Conservation (phyloP, 306 rosid species). For the Quercus berberidifolia region DNA sequence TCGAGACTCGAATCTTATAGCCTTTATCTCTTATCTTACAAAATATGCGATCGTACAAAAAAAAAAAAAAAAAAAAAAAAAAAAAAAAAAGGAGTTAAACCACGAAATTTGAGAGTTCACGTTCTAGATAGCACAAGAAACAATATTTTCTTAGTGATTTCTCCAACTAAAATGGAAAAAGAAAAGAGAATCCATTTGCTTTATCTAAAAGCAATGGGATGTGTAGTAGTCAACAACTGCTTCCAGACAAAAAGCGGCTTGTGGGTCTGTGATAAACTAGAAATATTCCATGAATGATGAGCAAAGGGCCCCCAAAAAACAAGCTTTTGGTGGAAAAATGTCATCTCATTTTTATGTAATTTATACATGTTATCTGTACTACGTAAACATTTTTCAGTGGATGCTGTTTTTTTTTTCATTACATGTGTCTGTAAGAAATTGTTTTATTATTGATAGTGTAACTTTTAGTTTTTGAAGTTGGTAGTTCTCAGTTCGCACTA, state of each 20-base stretch:
- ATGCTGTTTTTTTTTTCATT: background rate
- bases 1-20: fast-evolving
- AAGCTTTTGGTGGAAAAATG: constrained; percentile 30
- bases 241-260: constrained; percentile 52
- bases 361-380: background rate
- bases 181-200: constrained; percentile 24
- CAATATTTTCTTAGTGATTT: background rate
- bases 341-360: constrained; percentile 4
- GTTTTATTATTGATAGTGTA: background rate
- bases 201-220: constrained; percentile 31
- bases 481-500: background rate
- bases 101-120: background rate
- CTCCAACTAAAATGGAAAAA: constrained; percentile 4
- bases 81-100: too few relatives aligned
- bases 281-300: constrained; percentile 62
- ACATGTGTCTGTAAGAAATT: constrained; percentile 6
- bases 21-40: fast-evolving
- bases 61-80: too few relatives aligned
- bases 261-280: constrained; percentile 48
- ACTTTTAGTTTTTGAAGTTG: background rate
- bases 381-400: background rate
- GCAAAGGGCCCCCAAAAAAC: constrained; percentile 43
- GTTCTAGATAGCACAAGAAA: background rate
- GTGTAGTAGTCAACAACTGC: constrained; percentile 76
- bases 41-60: fast-evolving